A percentile compares a stretch with the other conserved stretches of the same genome.
Evolutionary conservation across 2,329 filamentous ascomycete species (phyloP).

Genomic region (Sclerotinia borealis): DNA sequence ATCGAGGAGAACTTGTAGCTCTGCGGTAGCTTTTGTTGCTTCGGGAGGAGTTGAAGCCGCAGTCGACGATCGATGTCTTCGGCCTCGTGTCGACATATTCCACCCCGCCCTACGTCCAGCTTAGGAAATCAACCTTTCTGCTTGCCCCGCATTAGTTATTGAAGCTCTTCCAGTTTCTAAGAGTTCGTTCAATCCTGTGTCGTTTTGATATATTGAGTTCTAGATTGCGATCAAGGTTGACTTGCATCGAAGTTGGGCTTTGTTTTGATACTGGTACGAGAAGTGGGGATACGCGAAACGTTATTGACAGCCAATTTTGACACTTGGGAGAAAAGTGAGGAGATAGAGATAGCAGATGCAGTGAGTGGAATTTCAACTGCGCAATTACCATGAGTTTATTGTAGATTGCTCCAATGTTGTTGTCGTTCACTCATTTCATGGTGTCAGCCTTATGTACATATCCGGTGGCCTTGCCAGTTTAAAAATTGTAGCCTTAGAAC

Average conservation of each 20-base stretch:
- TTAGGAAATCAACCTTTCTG: constrained; percentile 17
- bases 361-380: neutral
- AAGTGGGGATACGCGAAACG: constrained; percentile 12
- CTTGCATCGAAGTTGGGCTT: constrained; percentile 20
- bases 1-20: constrained; percentile 51
- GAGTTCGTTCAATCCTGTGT: constrained; percentile 17
- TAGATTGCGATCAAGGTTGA: constrained; percentile 1
- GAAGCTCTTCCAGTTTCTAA: constrained; percentile 3
- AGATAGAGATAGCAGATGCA: neutral
- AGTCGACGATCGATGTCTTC: constrained; percentile 60
- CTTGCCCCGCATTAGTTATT: constrained; percentile 24
- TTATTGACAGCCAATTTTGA: neutral
- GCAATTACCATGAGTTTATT: neutral
- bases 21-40: constrained; percentile 54
- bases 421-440: constrained; percentile 5
- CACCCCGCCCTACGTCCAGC: constrained; percentile 29
- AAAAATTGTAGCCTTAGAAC: constrained; percentile 8
- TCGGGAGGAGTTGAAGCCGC: constrained; percentile 50
- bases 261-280: constrained; percentile 13
- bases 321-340: neutral
- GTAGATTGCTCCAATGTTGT: neutral
- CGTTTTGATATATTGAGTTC: neutral
- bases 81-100: constrained; percentile 46
- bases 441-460: constrained; percentile 12
- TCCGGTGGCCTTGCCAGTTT: constrained; percentile 1